Evolutionary conservation across 768 basidiomycete genomes (phyloP).

Genomic region (Kwoniella europaea): DNA sequence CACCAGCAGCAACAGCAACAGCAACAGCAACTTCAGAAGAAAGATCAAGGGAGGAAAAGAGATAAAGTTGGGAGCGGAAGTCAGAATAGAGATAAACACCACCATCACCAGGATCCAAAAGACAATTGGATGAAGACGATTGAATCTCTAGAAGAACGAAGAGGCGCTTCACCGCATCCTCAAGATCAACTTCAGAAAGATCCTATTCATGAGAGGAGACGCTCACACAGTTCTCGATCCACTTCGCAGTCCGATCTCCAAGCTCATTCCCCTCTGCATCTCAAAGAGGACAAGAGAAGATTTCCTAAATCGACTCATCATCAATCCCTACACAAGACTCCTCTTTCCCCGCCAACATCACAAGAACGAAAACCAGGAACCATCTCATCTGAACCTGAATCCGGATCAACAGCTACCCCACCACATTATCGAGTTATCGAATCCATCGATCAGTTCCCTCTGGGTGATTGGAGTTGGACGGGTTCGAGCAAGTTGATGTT

Average conservation of each 20-base stretch:
- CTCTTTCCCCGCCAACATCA: no score
- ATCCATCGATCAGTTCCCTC: conserved; percentile 4
- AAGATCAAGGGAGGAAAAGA: not conserved
- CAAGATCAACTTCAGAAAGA: not conserved
- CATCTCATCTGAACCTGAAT: not conserved
- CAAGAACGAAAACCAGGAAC: not conserved
- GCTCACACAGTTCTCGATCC: no score
- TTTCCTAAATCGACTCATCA: not conserved
- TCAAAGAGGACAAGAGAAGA: not conserved
- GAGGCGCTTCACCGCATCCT: conserved; percentile 5
- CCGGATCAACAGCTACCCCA: not conserved
- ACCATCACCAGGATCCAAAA: not conserved
- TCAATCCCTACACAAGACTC: not conserved
- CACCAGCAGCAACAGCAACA: no score
- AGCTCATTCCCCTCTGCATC: no score
- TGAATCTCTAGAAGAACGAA: not conserved
- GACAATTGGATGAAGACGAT: conserved; percentile 8
- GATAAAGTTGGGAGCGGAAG: not conserved
- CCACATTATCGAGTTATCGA: not conserved
- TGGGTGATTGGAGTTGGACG: conserved; percentile 5
- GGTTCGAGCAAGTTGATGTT: not conserved
- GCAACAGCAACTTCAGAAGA: not conserved
- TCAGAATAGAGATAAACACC: no score
- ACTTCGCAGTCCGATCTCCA: no score
- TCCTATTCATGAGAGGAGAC: not conserved